Evolutionary conservation across 2,329 filamentous ascomycete genomes (phyloP), one percentile per base, ranked within the genome.

Genomic region (Calonectria leucothoes): DNA sequence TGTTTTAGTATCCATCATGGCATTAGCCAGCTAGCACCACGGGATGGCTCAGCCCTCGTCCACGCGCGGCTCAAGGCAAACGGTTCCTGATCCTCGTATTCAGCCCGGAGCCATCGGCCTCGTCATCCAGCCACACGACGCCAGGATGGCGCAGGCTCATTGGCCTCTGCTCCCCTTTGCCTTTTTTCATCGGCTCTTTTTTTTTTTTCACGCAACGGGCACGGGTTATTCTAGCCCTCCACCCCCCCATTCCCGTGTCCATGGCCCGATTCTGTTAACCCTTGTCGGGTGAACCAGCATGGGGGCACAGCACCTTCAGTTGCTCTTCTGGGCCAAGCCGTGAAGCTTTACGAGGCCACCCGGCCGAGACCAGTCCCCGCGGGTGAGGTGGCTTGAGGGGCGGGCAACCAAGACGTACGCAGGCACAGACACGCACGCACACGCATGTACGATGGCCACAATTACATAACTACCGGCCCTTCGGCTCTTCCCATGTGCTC

Each of bases 401-500:
- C 29, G 42, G 55, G 59, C 64, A 64, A 45, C 25, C 55, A 51
- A 51, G 25, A 59, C 39, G 37, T 51, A 42, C 27, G 66, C 42
- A 66, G 25, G 64, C 27, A 64, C 65, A 25, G 14, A 64, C 51
- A 57, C 59, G 48, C 61, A 65, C 29, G 49, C 55, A 8, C 55
- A 63, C 55, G 20, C 29, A 35, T 63, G 45, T 59, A 63, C 35
- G 45, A 61, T 45, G 45, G 35, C 25, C 48, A 69, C 23, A 69
- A 67, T 57, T 68, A 68, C 59, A 59, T 66, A 66, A 66, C 59
- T 57, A 27, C 70, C 70, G 70, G 59, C 48, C 48, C 37, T 35
- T 49, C 70, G 70, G 66, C 65, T 65, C 33, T 72, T 72, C 37
- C 55, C 65, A 68, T 57, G 63, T 48, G 20, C 23, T 69, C 35